Evolutionary conservation across 495 filamentous ascomycete species (phyloP).

Genomic region (Zalerion maritima): DNA sequence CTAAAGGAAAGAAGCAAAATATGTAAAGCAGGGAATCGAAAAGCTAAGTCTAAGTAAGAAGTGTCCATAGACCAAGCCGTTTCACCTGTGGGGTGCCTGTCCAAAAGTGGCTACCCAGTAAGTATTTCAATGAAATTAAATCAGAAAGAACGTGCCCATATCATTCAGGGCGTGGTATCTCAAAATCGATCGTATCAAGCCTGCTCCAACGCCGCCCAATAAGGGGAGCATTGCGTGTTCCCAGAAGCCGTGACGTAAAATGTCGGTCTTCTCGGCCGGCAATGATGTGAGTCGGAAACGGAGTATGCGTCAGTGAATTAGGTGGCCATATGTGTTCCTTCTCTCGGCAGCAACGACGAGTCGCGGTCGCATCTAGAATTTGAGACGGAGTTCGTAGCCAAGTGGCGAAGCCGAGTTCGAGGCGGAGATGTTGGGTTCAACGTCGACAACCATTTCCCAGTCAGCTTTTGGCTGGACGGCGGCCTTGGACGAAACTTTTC

Average conservation of each 20-base stretch:
- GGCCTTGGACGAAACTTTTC: constrained; percentile 20
- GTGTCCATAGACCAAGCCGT: too few species aligned
- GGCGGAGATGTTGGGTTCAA: constrained; percentile 21
- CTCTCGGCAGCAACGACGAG: background rate
- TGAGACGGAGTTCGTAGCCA: constrained; percentile 32
- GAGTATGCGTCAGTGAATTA: background rate
- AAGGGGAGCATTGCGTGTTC: background rate
- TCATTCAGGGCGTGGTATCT: too few species aligned
- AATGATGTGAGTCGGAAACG: background rate
- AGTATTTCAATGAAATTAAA: too few species aligned
- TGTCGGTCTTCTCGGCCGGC: background rate
- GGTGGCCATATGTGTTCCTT: background rate
- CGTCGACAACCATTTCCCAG: constrained; percentile 37
- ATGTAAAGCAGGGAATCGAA: too few species aligned
- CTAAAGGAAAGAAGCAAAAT: too few species aligned
- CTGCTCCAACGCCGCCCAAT: background rate
- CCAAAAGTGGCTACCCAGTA: too few species aligned
- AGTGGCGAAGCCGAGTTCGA: constrained; percentile 19
- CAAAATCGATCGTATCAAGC: too few species aligned
- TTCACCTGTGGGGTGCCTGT: too few species aligned
- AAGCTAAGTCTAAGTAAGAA: too few species aligned
- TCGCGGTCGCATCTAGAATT: constrained; percentile 20
- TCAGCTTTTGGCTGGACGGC: constrained; percentile 26
- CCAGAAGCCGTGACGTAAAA: background rate
- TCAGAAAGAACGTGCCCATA: too few species aligned